phyloP scores from a whole-genome alignment of 768 basidiomycete genomes.

The Pleurotus tuber-regium region DNA sequence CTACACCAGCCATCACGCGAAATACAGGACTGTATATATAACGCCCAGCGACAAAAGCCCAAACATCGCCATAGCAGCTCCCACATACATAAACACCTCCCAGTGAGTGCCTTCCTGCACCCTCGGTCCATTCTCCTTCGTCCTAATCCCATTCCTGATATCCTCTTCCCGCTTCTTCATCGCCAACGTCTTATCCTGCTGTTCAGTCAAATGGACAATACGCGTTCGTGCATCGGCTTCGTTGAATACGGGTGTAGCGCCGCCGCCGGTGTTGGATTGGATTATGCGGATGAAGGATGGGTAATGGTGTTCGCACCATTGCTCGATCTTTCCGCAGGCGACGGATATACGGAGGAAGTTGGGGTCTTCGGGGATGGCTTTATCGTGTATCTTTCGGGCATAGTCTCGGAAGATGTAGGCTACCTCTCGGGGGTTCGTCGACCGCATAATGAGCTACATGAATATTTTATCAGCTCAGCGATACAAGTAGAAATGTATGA shows the following conservation, averaged over 20 bases:
- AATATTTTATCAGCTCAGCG: no score
- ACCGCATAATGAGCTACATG: conserved; percentile 83
- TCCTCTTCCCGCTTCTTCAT: conserved; percentile 28
- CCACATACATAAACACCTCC: conserved; percentile 30
- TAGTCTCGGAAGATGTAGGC: conserved; percentile 84
- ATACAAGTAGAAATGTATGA: no score
- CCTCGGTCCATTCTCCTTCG: background rate
- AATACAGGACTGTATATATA: conserved; percentile 4
- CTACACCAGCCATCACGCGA: no score
- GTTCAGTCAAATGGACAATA: conserved; percentile 44
- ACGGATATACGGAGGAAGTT: conserved; percentile 81
- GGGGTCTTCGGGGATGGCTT: conserved; percentile 78
- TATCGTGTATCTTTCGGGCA: conserved; percentile 78
- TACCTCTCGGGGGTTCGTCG: conserved; percentile 91
- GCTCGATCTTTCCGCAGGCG: conserved; percentile 89
- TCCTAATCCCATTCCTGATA: conserved; percentile 17
- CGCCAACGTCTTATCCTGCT: conserved; percentile 34
- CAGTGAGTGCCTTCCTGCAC: conserved; percentile 14
- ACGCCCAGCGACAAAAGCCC: conserved; percentile 1
- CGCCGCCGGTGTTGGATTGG: conserved; percentile 17
- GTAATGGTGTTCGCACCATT: conserved; percentile 92
- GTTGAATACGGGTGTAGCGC: conserved; percentile 34
- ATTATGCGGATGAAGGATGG: conserved; percentile 76
- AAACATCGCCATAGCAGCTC: conserved; percentile 10
- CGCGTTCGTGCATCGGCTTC: conserved; percentile 54